phyloP scores from a whole-genome alignment of 1,139 yeast genomes.

The Taphrina betulina region DNA sequence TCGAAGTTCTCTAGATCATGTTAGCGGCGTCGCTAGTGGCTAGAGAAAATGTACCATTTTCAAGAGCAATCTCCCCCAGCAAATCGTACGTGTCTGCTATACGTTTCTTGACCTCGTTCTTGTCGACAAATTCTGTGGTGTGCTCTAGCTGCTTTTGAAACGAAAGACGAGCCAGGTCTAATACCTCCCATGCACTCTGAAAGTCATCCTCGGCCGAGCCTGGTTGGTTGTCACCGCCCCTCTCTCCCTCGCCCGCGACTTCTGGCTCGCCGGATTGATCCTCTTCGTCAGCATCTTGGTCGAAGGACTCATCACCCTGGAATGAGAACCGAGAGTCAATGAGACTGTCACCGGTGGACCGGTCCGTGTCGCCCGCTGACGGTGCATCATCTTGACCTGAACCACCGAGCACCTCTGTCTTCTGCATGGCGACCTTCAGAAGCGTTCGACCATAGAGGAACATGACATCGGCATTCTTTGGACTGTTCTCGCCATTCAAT shows the following conservation, averaged over 20 bases:
- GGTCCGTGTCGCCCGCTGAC: constrained; percentile 3
- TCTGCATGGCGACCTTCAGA: constrained; percentile 72
- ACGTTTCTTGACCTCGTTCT: constrained; percentile 48
- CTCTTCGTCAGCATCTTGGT: constrained; percentile 45
- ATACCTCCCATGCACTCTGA: constrained; percentile 82
- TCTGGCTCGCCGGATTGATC: constrained; percentile 44
- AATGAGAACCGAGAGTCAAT: constrained; percentile 36
- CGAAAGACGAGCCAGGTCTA: constrained; percentile 70
- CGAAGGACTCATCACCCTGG: constrained; percentile 45
- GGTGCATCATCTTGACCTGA: constrained; percentile 21
- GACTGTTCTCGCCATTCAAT: constrained; percentile 55
- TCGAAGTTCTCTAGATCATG: constrained; percentile 57
- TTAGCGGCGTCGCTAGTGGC: constrained; percentile 16
- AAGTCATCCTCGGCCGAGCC: constrained; percentile 67
- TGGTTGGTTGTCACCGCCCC: constrained; percentile 46
- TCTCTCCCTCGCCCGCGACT: constrained; percentile 45
- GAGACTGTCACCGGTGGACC: too few relatives aligned
- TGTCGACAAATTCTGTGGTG: constrained; percentile 33
- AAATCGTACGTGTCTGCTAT: constrained; percentile 76
- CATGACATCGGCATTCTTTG: constrained; percentile 60
- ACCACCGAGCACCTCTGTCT: constrained; percentile 74
- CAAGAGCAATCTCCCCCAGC: constrained; percentile 84
- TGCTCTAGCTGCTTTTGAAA: constrained; percentile 52
- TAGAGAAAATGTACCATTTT: constrained; percentile 50
- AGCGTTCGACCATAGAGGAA: constrained; percentile 77